A percentile compares a stretch with the other conserved stretches of the same genome.
Evolutionary conservation across 495 filamentous ascomycete genomes (phyloP).

Genomic region (Aspergillus leporis): DNA sequence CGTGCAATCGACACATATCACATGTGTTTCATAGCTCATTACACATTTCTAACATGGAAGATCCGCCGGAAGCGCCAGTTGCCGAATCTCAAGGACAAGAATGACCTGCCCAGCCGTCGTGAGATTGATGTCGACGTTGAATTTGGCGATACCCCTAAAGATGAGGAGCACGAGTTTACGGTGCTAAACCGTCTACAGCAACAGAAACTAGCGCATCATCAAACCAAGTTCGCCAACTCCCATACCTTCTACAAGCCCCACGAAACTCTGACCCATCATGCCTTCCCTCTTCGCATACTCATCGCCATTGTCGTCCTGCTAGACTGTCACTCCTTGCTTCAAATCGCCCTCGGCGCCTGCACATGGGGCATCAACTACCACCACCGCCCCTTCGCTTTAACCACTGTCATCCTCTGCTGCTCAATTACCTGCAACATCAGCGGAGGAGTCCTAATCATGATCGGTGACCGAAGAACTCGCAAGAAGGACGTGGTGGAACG

Average conservation of each 20-base stretch:
- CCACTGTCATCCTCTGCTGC: conserved; percentile 75
- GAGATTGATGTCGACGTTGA: conserved; percentile 49
- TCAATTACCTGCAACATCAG: conserved; percentile 71
- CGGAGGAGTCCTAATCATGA: conserved; percentile 68
- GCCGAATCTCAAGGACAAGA: conserved; percentile 65
- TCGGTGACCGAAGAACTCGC: conserved; percentile 69
- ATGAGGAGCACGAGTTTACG: conserved; percentile 50
- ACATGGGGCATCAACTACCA: conserved; percentile 72
- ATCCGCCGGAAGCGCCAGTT: conserved; percentile 62
- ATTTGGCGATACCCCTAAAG: conserved; percentile 37
- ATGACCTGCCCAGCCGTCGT: conserved; percentile 61
- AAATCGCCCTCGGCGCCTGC: conserved; percentile 71
- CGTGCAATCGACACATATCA: conserved; percentile 79
- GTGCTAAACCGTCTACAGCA: conserved; percentile 66
- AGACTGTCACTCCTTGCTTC: conserved; percentile 71
- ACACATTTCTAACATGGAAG: conserved; percentile 71
- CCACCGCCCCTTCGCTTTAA: conserved; percentile 64
- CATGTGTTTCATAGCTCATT: conserved; percentile 69
- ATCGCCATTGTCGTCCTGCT: conserved; percentile 72
- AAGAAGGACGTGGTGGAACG: conserved; percentile 83
- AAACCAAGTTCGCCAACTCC: conserved; percentile 70
- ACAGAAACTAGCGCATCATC: conserved; percentile 64
- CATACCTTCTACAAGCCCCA: conserved; percentile 87
- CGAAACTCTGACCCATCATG: conserved; percentile 76
- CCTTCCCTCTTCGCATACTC: conserved; percentile 71